These are phyloP conservation scores for Agarophyton chilense DNA, from an alignment of 23 red algal genomes.

Conservation along the genomic window DNA sequence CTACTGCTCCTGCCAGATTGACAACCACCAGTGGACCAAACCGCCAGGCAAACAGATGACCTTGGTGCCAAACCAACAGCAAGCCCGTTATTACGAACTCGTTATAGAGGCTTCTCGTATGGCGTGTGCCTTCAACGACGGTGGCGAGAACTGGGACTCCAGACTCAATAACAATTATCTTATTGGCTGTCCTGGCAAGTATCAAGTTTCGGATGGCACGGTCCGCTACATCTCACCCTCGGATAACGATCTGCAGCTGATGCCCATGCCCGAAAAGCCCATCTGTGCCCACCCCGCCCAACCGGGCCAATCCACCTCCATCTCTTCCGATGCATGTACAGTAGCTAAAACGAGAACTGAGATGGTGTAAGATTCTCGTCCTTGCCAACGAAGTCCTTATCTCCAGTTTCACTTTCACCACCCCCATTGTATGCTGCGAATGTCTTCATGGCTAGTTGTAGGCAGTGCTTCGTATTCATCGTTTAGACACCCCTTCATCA, in stretches of 20 bases:
- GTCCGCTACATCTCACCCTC: constrained; percentile 41
- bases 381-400: no score
- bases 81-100: constrained; percentile 33
- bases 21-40: constrained; percentile 32
- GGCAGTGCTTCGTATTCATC: no score
- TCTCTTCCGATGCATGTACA: background rate
- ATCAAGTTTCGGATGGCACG: constrained; percentile 24
- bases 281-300: background rate
- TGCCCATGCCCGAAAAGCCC: background rate
- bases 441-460: no score
- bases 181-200: constrained; percentile 66
- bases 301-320: background rate
- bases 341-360: background rate
- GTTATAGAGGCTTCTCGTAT: constrained; percentile 29
- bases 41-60: constrained; percentile 32
- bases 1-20: constrained; percentile 37
- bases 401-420: no score
- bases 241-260: constrained; percentile 31
- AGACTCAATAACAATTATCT: constrained; percentile 55
- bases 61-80: background rate
- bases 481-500: no score
- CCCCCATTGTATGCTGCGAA: no score
- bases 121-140: constrained; percentile 64
- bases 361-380: no score
- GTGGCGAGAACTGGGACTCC: constrained; percentile 63